phyloP scores from a whole-genome alignment of 2,329 filamentous ascomycete genomes.

The Hymenoscyphus scutula region DNA sequence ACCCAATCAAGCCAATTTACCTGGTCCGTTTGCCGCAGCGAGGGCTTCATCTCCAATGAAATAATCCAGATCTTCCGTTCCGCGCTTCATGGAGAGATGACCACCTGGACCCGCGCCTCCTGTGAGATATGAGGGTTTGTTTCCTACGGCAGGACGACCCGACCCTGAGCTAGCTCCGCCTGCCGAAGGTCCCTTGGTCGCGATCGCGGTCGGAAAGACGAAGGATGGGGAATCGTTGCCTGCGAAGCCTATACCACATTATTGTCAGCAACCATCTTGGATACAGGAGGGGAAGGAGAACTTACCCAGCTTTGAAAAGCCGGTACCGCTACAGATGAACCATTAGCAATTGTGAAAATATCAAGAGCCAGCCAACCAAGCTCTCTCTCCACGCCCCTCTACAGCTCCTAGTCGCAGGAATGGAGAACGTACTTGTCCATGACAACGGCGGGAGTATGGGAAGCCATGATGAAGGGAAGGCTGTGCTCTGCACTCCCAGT shows the following conservation, averaged over 20 bases:
- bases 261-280: conserved; percentile 8
- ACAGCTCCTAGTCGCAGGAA: conserved; percentile 28
- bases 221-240: conserved; percentile 99
- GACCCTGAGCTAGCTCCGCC: conserved; percentile 75
- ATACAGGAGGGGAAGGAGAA: conserved; percentile 6
- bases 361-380: background rate
- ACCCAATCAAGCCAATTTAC: conserved; percentile 42
- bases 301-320: conserved; percentile 97
- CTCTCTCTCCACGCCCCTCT: background rate
- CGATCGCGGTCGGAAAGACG: conserved; percentile 98
- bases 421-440: conserved; percentile 93
- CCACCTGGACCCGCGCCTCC: conserved; percentile 81
- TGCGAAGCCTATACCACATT: conserved; percentile 71
- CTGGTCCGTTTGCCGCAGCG: conserved; percentile 76
- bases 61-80: conserved; percentile 96
- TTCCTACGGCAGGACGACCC: conserved; percentile 83
- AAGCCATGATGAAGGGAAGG: conserved; percentile 67
- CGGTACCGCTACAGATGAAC: conserved; percentile 75
- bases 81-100: conserved; percentile 85
- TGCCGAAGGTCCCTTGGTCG: conserved; percentile 78
- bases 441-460: conserved; percentile 99
- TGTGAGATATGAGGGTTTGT: conserved; percentile 93
- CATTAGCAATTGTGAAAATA: conserved; percentile 24
- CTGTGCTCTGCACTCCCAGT: conserved; percentile 30
- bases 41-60: conserved; percentile 98